Evolutionary conservation across 2,329 filamentous ascomycete species (phyloP).

Genomic region (Teratosphaeria destructans): DNA sequence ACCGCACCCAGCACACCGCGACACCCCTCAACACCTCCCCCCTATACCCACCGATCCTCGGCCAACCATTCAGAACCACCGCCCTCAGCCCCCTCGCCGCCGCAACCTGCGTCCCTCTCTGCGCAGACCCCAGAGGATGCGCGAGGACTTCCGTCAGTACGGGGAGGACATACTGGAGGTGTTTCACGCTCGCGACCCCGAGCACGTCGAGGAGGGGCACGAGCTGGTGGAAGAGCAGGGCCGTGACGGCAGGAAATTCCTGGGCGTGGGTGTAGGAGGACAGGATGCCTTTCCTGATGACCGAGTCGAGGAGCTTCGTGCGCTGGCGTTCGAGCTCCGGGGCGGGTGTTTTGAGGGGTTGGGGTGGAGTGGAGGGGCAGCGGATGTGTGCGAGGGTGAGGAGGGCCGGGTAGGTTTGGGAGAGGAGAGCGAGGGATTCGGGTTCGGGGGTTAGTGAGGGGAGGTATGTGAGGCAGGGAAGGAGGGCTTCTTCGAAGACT

Average conservation of each 20-base stretch:
- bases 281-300: constrained; percentile 34
- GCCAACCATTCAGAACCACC: constrained; percentile 57
- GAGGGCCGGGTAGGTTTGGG: constrained; percentile 56
- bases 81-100: constrained; percentile 45
- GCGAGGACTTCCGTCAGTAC: constrained; percentile 55
- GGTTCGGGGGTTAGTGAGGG: constrained; percentile 65
- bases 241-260: constrained; percentile 47
- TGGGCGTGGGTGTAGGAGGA: constrained; percentile 34
- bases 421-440: constrained; percentile 57
- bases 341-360: background rate
- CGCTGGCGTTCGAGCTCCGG: constrained; percentile 24
- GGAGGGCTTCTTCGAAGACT: constrained; percentile 59
- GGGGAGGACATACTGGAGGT: constrained; percentile 60
- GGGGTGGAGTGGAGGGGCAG: constrained; percentile 20
- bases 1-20: constrained; percentile 27
- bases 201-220: constrained; percentile 43
- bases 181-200: constrained; percentile 54
- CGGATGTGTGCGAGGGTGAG: constrained; percentile 44
- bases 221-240: constrained; percentile 45
- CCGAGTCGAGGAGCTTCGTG: constrained; percentile 32
- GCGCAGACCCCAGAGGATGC: constrained; percentile 65
- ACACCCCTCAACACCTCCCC: constrained; percentile 55
- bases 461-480: constrained; percentile 64
- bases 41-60: constrained; percentile 52
- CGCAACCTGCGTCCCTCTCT: constrained; percentile 43